Evolutionary conservation across 1,284 basidiomycete genomes (phyloP), one percentile per base, ranked within the genome.

Genomic region (Inonotus hispidus): DNA sequence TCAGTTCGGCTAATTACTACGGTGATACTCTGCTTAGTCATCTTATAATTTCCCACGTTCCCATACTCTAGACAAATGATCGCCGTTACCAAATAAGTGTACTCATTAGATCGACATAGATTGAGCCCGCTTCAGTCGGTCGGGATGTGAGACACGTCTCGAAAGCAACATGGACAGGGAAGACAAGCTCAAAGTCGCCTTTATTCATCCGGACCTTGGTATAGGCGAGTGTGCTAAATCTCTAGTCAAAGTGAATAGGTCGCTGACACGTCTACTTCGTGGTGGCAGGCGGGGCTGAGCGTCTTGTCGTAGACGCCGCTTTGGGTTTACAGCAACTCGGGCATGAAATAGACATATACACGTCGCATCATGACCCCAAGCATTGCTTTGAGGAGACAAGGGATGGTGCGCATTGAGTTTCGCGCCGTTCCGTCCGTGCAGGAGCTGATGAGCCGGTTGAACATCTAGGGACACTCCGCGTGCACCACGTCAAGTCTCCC

Each of bases 251-350:
- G 32, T 32, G 32, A 32, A 2, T 41, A 16, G 52, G 65, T 39
- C 63, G 58, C 25, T 46, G 52, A 67, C 29, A 54, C 41, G 16
- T 43, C 16, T 56, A 27, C 23, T 52, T 43, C 11, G 10, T 14
- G 50, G 11, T 43, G 19, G 35, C 66, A 96, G 95, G 95, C 66
- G 96, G 96, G 13, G 96, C 96, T 0, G 96, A 99, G 74, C 82
- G 95, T 49, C 82, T 98, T 8, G 87, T 99, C 1, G 95, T 98
- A n/a, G 96, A 99, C 72, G 93, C 95, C 16, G 95, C 96, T 0
- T 78, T 96, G 0, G 89, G 92, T 1, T 77, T 99, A 14, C 90
- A 98, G 72, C 77, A 82, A 10, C 80, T 87, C 2, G 96, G 95
- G 0, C 95, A 98, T 71, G 77, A 82, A 0, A 92, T 99, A n/a